Conservation (phyloP, 257 asterid species). For the Nicotiana sylvestris region DNA sequence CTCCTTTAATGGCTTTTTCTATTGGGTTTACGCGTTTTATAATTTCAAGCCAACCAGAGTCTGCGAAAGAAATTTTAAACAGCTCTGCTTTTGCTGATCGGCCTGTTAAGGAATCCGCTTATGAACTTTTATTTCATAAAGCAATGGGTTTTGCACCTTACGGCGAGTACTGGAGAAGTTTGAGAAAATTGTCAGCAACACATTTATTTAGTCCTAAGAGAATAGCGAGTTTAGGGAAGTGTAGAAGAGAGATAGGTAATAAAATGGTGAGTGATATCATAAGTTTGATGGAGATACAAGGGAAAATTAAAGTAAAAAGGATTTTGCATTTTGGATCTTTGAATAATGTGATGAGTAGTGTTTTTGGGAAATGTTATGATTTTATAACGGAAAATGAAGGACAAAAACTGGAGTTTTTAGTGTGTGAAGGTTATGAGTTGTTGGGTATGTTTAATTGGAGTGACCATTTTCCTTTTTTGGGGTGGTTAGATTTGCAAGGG, state of each 20-base stretch:
- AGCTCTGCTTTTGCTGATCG: slow-evolving; percentile 83
- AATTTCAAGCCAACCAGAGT: slow-evolving; percentile 50
- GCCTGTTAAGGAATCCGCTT: slow-evolving; percentile 74
- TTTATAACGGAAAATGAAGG: slow-evolving; percentile 26
- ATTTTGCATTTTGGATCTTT: slow-evolving; percentile 54
- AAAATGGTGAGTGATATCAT: slow-evolving; percentile 44
- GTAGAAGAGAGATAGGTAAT: slow-evolving; percentile 39
- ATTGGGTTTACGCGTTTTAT: slow-evolving; percentile 76
- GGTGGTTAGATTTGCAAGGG: slow-evolving; percentile 71
- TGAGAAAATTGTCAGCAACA: slow-evolving; percentile 58
- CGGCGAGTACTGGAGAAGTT: slow-evolving; percentile 71
- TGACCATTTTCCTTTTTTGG: slow-evolving; percentile 69
- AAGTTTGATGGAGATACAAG: slow-evolving; percentile 27
- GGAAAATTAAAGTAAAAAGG: slow-evolving; percentile 36
- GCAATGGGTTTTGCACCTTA: slow-evolving; percentile 94
- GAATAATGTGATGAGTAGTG: slow-evolving; percentile 72
- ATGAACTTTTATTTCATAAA: slow-evolving; percentile 55
- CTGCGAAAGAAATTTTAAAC: slow-evolving; percentile 55
- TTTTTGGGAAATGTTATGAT: slow-evolving; percentile 55
- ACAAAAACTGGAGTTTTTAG: slow-evolving; percentile 37
- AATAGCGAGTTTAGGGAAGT: slow-evolving; percentile 30
- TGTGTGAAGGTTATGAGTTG: slow-evolving; percentile 66
- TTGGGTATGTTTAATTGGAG: slow-evolving; percentile 71
- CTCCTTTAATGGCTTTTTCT: slow-evolving; percentile 62
- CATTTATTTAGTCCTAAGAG: slow-evolving; percentile 61